Conservation (phyloP, 2,329 filamentous ascomycete species). For the Raffaelea ambrosiae region DNA sequence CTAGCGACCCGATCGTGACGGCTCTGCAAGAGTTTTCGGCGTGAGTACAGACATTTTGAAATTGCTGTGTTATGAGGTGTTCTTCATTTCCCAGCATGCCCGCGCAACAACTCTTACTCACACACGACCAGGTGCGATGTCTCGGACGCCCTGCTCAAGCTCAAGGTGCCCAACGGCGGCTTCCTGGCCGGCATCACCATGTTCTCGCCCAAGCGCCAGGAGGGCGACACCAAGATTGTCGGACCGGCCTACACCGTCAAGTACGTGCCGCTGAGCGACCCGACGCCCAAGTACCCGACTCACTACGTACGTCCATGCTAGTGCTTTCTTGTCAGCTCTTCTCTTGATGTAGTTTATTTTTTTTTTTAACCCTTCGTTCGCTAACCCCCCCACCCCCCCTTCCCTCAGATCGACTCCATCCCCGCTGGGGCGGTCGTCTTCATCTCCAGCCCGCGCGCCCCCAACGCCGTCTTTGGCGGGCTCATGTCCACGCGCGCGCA, state of each 20-base stretch:
- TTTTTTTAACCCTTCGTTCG: not conserved
- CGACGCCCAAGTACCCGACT: constrained; percentile 31
- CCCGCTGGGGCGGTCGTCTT: constrained; percentile 39
- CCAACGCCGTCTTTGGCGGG: constrained; percentile 46
- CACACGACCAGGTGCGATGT: constrained; percentile 33
- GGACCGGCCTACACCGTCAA: constrained; percentile 47
- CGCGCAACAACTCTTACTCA: not conserved
- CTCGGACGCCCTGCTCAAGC: constrained; percentile 42
- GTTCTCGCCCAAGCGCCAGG: constrained; percentile 44
- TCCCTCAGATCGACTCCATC: constrained; percentile 38
- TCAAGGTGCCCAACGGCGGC: constrained; percentile 38
- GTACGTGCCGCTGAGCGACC: constrained; percentile 38
- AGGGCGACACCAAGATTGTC: constrained; percentile 41
- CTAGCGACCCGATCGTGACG: constrained; percentile 1
- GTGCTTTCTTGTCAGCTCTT: not conserved
- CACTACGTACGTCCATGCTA: constrained; percentile 32
- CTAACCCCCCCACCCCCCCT: not conserved
- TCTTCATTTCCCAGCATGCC: not conserved
- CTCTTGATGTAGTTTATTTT: not conserved
- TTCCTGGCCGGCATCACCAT: constrained; percentile 46
- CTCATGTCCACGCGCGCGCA: constrained; percentile 42
- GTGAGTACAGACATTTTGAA: too few species aligned
- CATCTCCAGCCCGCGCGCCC: constrained; percentile 36
- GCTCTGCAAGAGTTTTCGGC: not conserved
- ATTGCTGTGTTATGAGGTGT: too few species aligned